Base-by-base conservation (phyloP, 164 flowering plant species). In the Piper longum region DNA sequence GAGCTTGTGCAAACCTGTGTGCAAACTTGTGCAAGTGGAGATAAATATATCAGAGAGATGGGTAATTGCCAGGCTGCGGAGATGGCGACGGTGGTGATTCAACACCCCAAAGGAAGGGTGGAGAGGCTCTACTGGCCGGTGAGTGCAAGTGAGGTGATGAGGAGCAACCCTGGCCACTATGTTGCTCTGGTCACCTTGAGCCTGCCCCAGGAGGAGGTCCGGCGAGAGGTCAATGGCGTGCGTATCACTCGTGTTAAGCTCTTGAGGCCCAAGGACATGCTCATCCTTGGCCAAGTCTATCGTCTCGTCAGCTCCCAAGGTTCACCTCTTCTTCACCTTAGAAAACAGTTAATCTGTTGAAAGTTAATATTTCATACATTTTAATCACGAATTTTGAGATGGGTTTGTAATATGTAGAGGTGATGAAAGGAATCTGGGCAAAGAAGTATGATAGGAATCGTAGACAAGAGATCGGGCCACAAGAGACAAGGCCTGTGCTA, bases 41-140 rank as follows among this genome's bases (percentile, higher is more conserved):
- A 63, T 39, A 26, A 14, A 63, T 39, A 44, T n/a, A 16, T 74
- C 62, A 67, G 59, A 64, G 63, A 70, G 66, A 86, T 91, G 96
- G 93, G 90, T 18, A 88, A 91, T 63, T 89, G 98, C 67, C 98
- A 91, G 73, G 98, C 98, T 26, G 76, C 88, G 7, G 98, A 91
- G 64, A 70, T 87, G 11, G 95, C 95, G 18, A 77, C 83, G 4
- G 69, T 83, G 60, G 85, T 81, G 56, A 74, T 91, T 52, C 95
- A 91, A 64, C 88, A 85, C 72, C 89, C 95, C 39, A 61, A 58
- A 68, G 95, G 96, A 8, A 86, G 76, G 73, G 79, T 67, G 16
- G 93, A 92, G 44, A 85, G 80, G 54, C 64, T 84, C 43, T 88
- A 82, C 64, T 79, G 84, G 79, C 80, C 96, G 12, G 75, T 89